A percentile compares a stretch with the other conserved stretches of the same genome.
Evolutionary conservation across 208 protist genomes (phyloP).

Genomic region (Acanthamoeba castellanii): DNA sequence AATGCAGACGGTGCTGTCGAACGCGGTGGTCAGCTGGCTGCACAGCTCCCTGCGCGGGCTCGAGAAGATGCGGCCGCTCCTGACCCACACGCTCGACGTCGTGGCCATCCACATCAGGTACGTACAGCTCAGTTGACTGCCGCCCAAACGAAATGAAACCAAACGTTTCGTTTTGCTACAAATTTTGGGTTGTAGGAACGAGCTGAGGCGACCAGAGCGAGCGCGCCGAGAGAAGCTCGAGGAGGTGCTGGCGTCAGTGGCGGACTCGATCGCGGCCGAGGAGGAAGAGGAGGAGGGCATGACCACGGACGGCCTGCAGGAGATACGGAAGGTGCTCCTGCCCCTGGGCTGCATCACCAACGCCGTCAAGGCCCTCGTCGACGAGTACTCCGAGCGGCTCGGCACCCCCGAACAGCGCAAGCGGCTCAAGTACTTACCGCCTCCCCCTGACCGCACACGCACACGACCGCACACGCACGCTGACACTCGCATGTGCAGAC

Average conservation of each 20-base stretch:
- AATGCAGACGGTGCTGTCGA: background rate
- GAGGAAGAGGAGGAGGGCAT: background rate
- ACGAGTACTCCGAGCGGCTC: background rate
- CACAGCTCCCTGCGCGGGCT: background rate
- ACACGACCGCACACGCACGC: background rate
- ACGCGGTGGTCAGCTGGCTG: constrained; percentile 29
- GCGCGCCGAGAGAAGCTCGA: constrained; percentile 31
- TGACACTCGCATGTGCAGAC: background rate
- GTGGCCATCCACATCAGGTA: constrained; percentile 55
- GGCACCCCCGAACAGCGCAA: constrained; percentile 44
- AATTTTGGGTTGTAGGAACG: background rate
- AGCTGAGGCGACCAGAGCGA: background rate
- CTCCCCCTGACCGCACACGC: too few relatives aligned
- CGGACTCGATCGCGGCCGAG: background rate
- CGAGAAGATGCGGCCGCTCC: background rate
- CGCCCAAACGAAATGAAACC: too few relatives aligned
- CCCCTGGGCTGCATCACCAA: constrained; percentile 35
- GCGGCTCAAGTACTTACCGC: background rate
- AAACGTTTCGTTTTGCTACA: background rate
- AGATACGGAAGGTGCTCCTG: constrained; percentile 43
- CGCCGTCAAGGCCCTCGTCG: background rate
- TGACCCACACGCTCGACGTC: constrained; percentile 30
- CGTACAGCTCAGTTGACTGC: background rate
- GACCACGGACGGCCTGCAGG: background rate
- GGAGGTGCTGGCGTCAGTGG: background rate